Base-by-base conservation (phyloP, 441 rosid species). In the Bocquillonia castaneifolia region DNA sequence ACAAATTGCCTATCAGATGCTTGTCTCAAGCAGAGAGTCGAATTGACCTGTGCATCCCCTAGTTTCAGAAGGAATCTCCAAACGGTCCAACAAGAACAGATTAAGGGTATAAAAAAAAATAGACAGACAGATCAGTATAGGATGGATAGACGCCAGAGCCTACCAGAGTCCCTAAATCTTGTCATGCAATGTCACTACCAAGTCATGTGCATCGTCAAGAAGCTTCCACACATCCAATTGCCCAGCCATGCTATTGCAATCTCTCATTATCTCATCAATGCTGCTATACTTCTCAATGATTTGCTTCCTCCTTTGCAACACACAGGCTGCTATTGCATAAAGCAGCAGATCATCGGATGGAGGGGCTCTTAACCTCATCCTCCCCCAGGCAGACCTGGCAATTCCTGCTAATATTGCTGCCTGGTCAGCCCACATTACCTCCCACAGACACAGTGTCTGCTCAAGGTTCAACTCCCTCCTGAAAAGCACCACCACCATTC, bases 401-500 rank as follows among this genome's bases (percentile, higher is more conserved):
- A 90, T 83, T 67, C 96, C 95, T 0, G 87, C 89, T 50, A 90
- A 79, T 64, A 90, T 84, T 0, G 96, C 98, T 0, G 92, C 95
- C 77, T 92, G 98, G 65, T 92, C 98, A 2, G 98, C 96, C 98
- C 98, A 92, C 84, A 90, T 85, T 50, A 90, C 98, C 78, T 92
- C 98, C 98, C 98, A 92, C 3, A 92, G 90, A 72, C 95, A 84
- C 34, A 84, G 78, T 1, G 98, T 92, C 77, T 92, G 92, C 77
- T 88, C 95, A 7, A 90, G 84, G 31, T 77, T 85, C 32, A 92
- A 77, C 67, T 92, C 98, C 81, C 98, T 80, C 76, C 96, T 79
- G 76, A 92, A 92, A 34, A 90, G 78, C 44, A 92, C 98, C 68
- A 92, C 98, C 72, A 92, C 96, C 98, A 92, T 92, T 67, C 96